phyloP scores from a whole-genome alignment of 179 eudicot species.

The Gypsophila paniculata region DNA sequence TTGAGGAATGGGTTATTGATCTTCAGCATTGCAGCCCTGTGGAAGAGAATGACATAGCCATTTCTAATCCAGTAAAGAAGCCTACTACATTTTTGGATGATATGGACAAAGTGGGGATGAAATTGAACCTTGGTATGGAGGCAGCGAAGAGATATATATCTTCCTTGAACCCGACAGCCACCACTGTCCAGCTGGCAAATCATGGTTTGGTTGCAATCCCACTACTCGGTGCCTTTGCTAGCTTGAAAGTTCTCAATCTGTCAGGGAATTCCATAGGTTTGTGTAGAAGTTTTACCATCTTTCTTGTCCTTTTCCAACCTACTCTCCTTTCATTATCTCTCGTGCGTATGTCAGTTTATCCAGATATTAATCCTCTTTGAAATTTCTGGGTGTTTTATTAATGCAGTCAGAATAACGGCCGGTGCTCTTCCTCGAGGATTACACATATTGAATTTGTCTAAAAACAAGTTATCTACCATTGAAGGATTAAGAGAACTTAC shows the following conservation, averaged over 20 bases:
- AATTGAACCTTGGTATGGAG: slow-evolving; percentile 58
- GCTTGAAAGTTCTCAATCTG: slow-evolving; percentile 73
- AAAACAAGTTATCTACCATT: slow-evolving; percentile 68
- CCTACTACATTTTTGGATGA: slow-evolving; percentile 31
- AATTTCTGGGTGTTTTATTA: slow-evolving; percentile 1
- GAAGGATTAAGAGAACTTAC: slow-evolving; percentile 92
- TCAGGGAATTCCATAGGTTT: slow-evolving; percentile 88
- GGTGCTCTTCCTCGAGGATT: slow-evolving; percentile 95
- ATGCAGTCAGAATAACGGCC: slow-evolving; percentile 73
- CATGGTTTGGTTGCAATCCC: slow-evolving; percentile 87
- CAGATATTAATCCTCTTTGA: neutral
- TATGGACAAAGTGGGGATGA: slow-evolving; percentile 36
- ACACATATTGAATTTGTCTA: slow-evolving; percentile 75
- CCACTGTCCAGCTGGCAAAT: slow-evolving; percentile 72
- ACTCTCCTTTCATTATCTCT: neutral
- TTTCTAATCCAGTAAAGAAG: slow-evolving; percentile 22
- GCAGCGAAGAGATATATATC: slow-evolving; percentile 74
- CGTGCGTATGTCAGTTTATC: neutral
- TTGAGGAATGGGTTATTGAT: slow-evolving; percentile 75
- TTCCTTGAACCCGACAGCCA: slow-evolving; percentile 58
- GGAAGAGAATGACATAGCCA: slow-evolving; percentile 44
- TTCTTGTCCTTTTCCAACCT: neutral
- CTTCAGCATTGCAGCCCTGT: slow-evolving; percentile 61
- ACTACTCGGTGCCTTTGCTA: slow-evolving; percentile 73
- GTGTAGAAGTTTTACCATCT: slow-evolving; percentile 15